A percentile compares a stretch with the other conserved stretches of the same genome.
Evolutionary conservation across 352 stramenopile genomes (phyloP).

Genomic region (Globisporangium apiculatum): DNA sequence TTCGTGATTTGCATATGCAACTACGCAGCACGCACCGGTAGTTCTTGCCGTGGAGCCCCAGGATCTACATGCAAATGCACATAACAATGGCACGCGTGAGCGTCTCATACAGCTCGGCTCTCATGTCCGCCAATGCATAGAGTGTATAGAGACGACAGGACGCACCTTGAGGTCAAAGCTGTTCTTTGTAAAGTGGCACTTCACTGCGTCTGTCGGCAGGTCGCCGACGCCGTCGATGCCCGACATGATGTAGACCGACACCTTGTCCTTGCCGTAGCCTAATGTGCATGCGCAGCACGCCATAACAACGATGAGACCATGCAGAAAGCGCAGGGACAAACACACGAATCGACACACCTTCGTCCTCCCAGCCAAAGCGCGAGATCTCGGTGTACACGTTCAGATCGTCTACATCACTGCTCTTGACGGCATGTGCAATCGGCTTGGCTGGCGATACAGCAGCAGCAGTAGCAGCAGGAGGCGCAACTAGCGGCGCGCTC

Average conservation of each 20-base stretch:
- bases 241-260: conserved; percentile 78
- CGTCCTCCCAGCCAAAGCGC: conserved; percentile 83
- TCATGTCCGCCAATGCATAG: too few species aligned
- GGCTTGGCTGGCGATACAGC: conserved; percentile 22
- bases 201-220: conserved; percentile 63
- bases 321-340: not conserved
- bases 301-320: too few species aligned
- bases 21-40: conserved; percentile 25
- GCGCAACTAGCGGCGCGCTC: not conserved
- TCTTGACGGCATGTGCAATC: conserved; percentile 15
- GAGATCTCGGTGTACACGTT: conserved; percentile 77
- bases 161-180: conserved; percentile 80
- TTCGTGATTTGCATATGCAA: not conserved
- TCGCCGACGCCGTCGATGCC: conserved; percentile 71
- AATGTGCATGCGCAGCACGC: not conserved
- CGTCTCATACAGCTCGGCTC: too few species aligned
- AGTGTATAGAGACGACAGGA: not conserved
- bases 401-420: conserved; percentile 23
- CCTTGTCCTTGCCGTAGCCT: conserved; percentile 83
- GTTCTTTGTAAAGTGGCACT: conserved; percentile 70
- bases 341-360: conserved; percentile 21
- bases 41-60: conserved; percentile 66
- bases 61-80: conserved; percentile 25
- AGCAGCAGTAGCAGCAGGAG: conserved; percentile 1
- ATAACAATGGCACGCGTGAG: too few species aligned